Percentiles rank a stretch among this genome's conserved stretches.
Evolutionary conservation across 2,329 filamentous ascomycete genomes (phyloP).

Genomic region (Fusarium sp.): DNA sequence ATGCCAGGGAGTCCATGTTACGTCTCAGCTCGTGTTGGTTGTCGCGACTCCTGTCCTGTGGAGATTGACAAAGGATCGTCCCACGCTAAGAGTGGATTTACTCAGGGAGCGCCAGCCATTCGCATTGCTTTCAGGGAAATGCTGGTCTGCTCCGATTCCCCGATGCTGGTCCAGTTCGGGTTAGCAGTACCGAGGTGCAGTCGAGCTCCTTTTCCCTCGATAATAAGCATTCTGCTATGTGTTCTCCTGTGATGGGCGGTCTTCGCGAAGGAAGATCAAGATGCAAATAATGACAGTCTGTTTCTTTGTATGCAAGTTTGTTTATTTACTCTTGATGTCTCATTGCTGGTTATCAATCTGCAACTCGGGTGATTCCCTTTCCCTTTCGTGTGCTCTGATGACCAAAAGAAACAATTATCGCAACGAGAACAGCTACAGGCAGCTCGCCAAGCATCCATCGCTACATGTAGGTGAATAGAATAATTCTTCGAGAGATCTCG

Average conservation of each 20-base stretch:
- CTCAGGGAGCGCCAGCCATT: background rate
- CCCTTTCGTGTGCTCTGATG: too few relatives aligned
- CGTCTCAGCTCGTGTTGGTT: background rate
- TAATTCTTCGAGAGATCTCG: too few relatives aligned
- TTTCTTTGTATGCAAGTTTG: background rate
- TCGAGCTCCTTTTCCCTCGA: background rate
- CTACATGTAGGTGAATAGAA: too few relatives aligned
- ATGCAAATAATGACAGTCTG: background rate
- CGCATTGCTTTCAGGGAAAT: background rate
- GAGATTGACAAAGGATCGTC: background rate
- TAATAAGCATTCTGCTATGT: background rate
- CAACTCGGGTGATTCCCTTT: too few relatives aligned
- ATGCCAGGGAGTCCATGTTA: background rate
- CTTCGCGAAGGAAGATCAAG: background rate
- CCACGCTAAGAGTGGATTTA: background rate
- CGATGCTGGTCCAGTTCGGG: background rate
- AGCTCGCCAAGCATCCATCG: too few relatives aligned
- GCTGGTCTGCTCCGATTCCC: background rate
- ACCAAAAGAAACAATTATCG: too few relatives aligned
- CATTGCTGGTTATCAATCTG: too few relatives aligned
- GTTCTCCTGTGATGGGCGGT: background rate
- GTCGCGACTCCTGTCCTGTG: background rate
- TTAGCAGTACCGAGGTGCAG: background rate
- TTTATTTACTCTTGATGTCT: background rate
- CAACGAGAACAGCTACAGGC: accelerated